These are phyloP conservation scores for Ustilago shanxiensis DNA, from an alignment of 1,284 basidiomycete species.

Conservation along the genomic window DNA sequence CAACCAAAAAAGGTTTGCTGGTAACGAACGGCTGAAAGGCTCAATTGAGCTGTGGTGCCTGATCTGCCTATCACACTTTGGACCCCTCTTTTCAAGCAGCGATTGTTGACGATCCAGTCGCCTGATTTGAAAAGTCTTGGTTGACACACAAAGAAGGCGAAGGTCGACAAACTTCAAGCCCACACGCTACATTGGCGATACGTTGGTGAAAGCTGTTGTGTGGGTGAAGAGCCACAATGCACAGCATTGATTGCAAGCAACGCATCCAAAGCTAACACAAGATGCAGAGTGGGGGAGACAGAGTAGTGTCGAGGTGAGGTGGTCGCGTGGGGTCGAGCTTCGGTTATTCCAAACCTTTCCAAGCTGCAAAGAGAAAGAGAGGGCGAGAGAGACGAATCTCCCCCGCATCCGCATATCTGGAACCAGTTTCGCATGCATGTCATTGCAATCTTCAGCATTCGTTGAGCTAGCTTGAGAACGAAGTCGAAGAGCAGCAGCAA, in stretches of 20 bases:
- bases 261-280: neutral
- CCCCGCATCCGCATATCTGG: neutral
- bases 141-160: neutral
- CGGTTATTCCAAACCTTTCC: neutral
- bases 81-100: neutral
- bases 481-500: no score
- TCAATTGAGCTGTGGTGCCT: no score
- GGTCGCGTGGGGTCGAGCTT: slow-evolving; percentile 3
- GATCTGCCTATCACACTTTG: neutral
- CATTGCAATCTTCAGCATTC: neutral
- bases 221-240: neutral
- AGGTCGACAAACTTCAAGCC: neutral
- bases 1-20: no score
- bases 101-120: neutral
- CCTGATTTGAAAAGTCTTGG: no score
- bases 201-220: neutral
- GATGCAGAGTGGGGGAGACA: no score
- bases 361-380: no score
- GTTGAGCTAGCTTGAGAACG: neutral
- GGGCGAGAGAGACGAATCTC: neutral
- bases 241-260: no score
- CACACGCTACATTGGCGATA: no score
- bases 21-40: no score
- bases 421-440: neutral
- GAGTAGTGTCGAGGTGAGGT: neutral